Evolutionary conservation across 1,139 yeast genomes (phyloP).

Genomic region (Petasospora rhodanensis): DNA sequence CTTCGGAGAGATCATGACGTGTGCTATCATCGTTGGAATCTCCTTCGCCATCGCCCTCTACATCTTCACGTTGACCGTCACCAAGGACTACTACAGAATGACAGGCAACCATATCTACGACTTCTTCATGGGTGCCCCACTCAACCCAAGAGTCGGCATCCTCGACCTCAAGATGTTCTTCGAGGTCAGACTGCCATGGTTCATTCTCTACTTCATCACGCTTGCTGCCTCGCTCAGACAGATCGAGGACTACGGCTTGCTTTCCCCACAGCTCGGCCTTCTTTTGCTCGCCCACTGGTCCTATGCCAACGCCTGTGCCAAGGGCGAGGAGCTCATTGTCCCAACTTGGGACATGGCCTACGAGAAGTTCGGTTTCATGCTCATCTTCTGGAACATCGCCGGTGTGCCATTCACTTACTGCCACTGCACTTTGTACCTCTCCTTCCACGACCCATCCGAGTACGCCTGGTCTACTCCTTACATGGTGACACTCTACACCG

Average conservation of each 20-base stretch:
- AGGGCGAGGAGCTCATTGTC: conserved; percentile 94
- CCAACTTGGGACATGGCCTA: conserved; percentile 99
- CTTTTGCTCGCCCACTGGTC: conserved; percentile 85
- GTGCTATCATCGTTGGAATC: conserved; percentile 78
- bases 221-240: conserved; percentile 75
- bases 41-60: conserved; percentile 59
- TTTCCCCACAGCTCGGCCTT: conserved; percentile 70
- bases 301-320: conserved; percentile 94
- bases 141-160: conserved; percentile 91
- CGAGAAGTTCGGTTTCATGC: conserved; percentile 97
- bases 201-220: conserved; percentile 74
- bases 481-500: conserved; percentile 50
- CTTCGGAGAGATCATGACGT: conserved; percentile 90
- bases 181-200: conserved; percentile 98
- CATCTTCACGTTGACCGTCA: conserved; percentile 56
- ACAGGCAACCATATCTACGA: conserved; percentile 90
- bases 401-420: conserved; percentile 98
- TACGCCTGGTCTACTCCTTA: conserved; percentile 66
- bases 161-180: conserved; percentile 94
- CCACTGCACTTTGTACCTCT: conserved; percentile 81
- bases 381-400: conserved; percentile 97
- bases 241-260: conserved; percentile 73
- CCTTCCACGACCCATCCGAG: conserved; percentile 77
- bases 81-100: conserved; percentile 80
- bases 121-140: conserved; percentile 94